Base-by-base conservation (phyloP, 371 early-diverging fungal genomes). In the Quaeritorhiza haematococci region DNA sequence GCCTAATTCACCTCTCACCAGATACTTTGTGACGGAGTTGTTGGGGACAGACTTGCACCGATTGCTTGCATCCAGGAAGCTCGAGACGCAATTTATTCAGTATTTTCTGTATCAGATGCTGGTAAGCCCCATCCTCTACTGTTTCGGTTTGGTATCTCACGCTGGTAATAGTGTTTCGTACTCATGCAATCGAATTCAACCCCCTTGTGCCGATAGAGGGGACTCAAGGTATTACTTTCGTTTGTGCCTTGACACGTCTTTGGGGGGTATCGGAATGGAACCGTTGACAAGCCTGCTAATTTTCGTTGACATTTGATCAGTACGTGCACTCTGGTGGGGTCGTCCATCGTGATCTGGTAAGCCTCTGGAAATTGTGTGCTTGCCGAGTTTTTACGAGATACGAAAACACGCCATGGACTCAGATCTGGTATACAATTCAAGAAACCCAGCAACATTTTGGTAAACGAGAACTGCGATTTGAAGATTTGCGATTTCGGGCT, bases 281-380 rank as follows among this genome's bases (percentile, higher is more conserved):
- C n/a, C n/a, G n/a, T n/a, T n/a, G n/a, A n/a, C n/a, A n/a, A n/a
- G n/a, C n/a, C n/a, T n/a, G n/a, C n/a, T n/a, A n/a, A n/a, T n/a
- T n/a, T n/a, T n/a, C n/a, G 38, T 50, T 29, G 32, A 50, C 51
- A 23, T 13, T 29, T 10, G 33, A 53, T 6, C 32, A 67, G 72
- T 96, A 92, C 63, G 85, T 96, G 43, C 96, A 96, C 75, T 90
- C 93, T 0, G 93, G 93, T 47, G 94, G 93, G 49, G 93, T 96
- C 53, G 88, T 96, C 45, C 96, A 96, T 70, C 77, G 96, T 56
- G 96, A 96, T 69, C 73, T 96, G 78, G 88, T 87, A 74, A 72
- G 58, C 51, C 1, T n/a, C 27, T 1, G 47, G 23, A 13, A 3
- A 49, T 55, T 21, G 38, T 32, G 3, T 29, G 19, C 38, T 28